A percentile compares a stretch with the other conserved stretches of the same genome.
Conservation (phyloP, 805 yeast genomes). For the Blastobotrys mokoenaii region DNA sequence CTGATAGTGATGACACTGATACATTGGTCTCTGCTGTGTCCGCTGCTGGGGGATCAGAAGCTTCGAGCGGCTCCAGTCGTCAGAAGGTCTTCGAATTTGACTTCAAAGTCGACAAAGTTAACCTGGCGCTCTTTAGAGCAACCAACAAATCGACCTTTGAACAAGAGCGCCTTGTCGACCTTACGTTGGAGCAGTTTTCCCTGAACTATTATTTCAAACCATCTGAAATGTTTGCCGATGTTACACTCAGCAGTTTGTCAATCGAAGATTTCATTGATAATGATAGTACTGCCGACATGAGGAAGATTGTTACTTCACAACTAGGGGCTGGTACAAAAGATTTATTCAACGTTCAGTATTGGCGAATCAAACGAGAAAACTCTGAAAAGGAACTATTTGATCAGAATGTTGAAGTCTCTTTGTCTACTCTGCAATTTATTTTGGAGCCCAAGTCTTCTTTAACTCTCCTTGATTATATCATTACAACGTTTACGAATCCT, state of each 20-base stretch:
- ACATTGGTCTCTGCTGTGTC: background rate
- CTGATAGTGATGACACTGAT: background rate
- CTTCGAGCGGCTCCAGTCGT: constrained; percentile 4
- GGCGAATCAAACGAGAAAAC: constrained; percentile 49
- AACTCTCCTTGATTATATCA: constrained; percentile 67
- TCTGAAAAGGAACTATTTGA: constrained; percentile 43
- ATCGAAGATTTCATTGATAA: constrained; percentile 69
- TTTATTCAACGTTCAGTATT: constrained; percentile 52
- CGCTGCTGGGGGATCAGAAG: background rate
- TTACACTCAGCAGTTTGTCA: constrained; percentile 55
- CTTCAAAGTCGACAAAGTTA: constrained; percentile 58
- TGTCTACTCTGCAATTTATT: constrained; percentile 72
- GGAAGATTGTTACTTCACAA: constrained; percentile 60
- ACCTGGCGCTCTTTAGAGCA: constrained; percentile 60
- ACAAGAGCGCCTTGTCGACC: constrained; percentile 61
- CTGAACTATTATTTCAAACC: constrained; percentile 53
- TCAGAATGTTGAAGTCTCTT: constrained; percentile 59
- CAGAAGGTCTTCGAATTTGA: constrained; percentile 69
- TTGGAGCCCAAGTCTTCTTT: constrained; percentile 70
- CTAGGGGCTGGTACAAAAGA: constrained; percentile 24
- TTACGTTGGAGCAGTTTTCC: constrained; percentile 57
- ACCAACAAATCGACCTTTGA: constrained; percentile 49
- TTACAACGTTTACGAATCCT: constrained; percentile 86
- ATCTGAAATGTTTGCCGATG: constrained; percentile 54
- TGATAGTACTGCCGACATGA: constrained; percentile 53